A percentile compares a stretch with the other conserved stretches of the same genome.
Conservation (phyloP, 2,329 filamentous ascomycete species). For the Coniochaeta sp. region DNA sequence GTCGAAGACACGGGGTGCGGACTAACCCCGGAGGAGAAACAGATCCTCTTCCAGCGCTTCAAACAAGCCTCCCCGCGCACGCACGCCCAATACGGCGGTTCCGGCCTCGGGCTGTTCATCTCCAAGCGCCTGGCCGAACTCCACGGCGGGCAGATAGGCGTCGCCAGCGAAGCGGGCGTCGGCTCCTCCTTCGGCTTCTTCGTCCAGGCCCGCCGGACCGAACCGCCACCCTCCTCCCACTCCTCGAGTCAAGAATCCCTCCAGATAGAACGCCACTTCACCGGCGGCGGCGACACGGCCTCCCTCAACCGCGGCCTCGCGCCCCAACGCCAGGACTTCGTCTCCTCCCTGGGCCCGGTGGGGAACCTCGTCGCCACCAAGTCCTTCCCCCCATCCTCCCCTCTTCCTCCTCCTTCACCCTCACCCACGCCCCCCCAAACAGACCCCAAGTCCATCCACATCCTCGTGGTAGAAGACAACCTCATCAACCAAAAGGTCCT, state of each 20-base stretch:
- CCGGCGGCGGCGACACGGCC: conserved; percentile 6
- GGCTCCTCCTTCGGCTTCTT: conserved; percentile 60
- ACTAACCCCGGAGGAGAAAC: conserved; percentile 54
- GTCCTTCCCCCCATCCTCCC: too few species aligned
- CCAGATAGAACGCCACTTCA: conserved; percentile 13
- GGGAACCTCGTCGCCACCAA: conserved; percentile 15
- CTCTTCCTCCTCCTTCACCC: too few species aligned
- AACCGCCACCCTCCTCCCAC: conserved; percentile 3
- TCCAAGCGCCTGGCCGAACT: conserved; percentile 56
- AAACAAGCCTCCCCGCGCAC: conserved; percentile 49
- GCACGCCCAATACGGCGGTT: conserved; percentile 55
- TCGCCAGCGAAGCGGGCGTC: conserved; percentile 48
- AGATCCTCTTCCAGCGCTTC: conserved; percentile 60
- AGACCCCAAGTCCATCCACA: conserved; percentile 43
- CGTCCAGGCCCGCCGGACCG: conserved; percentile 45
- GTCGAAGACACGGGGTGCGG: conserved; percentile 62
- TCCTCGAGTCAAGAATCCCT: conserved; percentile 1
- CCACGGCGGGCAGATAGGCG: conserved; percentile 59
- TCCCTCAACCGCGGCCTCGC: conserved; percentile 3
- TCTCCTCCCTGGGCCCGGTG: conserved; percentile 4
- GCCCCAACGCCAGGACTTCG: conserved; percentile 3
- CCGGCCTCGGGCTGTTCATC: conserved; percentile 58
- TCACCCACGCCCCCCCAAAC: too few species aligned
- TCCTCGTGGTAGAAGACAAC: conserved; percentile 62
- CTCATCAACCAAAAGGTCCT: conserved; percentile 62